Evolutionary conservation across 345 rosid species (phyloP).

Genomic region (Arabidopsis arenosa): DNA sequence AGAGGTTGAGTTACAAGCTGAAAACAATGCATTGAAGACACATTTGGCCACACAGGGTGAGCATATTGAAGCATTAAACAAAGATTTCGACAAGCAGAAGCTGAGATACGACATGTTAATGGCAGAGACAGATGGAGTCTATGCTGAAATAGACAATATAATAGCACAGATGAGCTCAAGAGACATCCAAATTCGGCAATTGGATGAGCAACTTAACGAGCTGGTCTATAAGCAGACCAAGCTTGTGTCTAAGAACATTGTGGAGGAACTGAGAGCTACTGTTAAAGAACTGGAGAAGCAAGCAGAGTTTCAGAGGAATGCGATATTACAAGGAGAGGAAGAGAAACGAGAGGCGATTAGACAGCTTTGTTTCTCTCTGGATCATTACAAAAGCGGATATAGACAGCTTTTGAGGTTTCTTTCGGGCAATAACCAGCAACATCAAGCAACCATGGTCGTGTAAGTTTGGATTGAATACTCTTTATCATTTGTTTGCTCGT

Average conservation of each 20-base stretch:
- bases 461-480: slow-evolving; percentile 19
- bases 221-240: slow-evolving; percentile 42
- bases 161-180: slow-evolving; percentile 53
- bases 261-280: slow-evolving; percentile 48
- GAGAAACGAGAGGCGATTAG: slow-evolving; percentile 87
- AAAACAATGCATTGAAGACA: slow-evolving; percentile 50
- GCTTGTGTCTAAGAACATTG: slow-evolving; percentile 46
- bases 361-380: slow-evolving; percentile 84
- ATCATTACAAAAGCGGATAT: slow-evolving; percentile 75
- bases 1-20: slow-evolving; percentile 44
- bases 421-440: slow-evolving; percentile 46
- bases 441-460: slow-evolving; percentile 48
- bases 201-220: slow-evolving; percentile 54
- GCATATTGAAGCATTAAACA: slow-evolving; percentile 50
- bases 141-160: slow-evolving; percentile 49
- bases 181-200: slow-evolving; percentile 51
- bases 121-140: slow-evolving; percentile 61
- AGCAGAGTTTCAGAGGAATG: slow-evolving; percentile 55
- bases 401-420: slow-evolving; percentile 60
- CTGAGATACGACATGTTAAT: slow-evolving; percentile 53
- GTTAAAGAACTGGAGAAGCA: slow-evolving; percentile 59
- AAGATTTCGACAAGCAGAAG: slow-evolving; percentile 49
- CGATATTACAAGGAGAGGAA: slow-evolving; percentile 63
- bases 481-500: not conserved
- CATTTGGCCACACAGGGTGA: slow-evolving; percentile 48